A percentile compares a stretch with the other conserved stretches of the same genome.
Evolutionary conservation across 805 yeast genomes (phyloP).

Genomic region (Hanseniaspora singularis): DNA sequence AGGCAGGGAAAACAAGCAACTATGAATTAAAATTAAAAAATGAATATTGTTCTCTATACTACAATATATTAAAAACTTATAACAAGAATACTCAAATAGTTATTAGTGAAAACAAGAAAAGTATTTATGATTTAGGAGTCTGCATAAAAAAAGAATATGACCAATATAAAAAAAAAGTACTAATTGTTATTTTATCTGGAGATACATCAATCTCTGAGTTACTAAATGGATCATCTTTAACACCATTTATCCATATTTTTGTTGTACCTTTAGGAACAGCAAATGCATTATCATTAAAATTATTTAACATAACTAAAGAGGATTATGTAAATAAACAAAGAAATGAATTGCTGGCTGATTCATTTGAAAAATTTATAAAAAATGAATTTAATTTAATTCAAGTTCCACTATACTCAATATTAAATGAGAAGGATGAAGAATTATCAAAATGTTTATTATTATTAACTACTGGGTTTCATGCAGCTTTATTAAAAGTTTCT

Average conservation of each 20-base stretch:
- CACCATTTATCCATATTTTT: neutral
- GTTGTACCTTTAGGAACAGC: constrained; percentile 13
- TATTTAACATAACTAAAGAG: constrained; percentile 1
- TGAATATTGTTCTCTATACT: neutral
- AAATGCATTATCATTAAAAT: constrained; percentile 10
- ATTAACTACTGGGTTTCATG: constrained; percentile 12
- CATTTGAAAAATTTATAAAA: neutral
- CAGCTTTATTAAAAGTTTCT: constrained; percentile 8
- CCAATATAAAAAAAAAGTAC: neutral
- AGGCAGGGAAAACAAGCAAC: constrained; percentile 6
- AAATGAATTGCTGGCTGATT: neutral
- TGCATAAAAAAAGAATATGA: neutral
- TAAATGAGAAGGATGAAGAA: neutral
- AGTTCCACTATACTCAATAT: constrained; percentile 1
- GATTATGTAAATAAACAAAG: neutral
- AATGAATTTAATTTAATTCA: neutral
- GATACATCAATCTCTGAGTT: constrained; percentile 11
- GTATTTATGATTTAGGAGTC: neutral
- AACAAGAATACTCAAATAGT: neutral
- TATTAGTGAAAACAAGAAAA: neutral
- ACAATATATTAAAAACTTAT: neutral
- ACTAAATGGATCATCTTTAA: neutral
- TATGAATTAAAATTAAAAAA: neutral
- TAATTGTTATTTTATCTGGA: constrained; percentile 9
- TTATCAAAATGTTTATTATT: constrained; percentile 1